Base-by-base conservation (phyloP, 805 yeast genomes). In the Lachancea dasiensis region DNA sequence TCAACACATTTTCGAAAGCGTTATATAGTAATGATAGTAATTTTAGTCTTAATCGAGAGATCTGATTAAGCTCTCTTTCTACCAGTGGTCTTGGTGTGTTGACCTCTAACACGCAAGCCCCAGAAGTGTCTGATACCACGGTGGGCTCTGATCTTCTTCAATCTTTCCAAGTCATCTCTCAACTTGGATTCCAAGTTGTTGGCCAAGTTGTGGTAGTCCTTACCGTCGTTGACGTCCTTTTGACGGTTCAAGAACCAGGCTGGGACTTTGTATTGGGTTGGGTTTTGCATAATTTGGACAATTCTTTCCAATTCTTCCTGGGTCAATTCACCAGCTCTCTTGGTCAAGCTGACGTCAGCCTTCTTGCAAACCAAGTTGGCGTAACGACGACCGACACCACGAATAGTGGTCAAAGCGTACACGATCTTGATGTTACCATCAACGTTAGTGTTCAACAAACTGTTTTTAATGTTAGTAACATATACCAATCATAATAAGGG, bases 331-430 rank as follows among this genome's bases (percentile, higher is more conserved):
- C 99, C 99, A 65, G 99, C 99, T 75, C 99, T 86, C 84, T 92
- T 92, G 74, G 73, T 66, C 74, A 94, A 81, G 72, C 86, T 95
- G 69, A 92, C 94, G 80, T 92, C 99, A 65, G 99, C 99, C 83
- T 90, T 94, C 86, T 94, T 94, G 81, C 97, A 92, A 69, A 92
- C 96, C 77, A 92, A 79, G 89, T 94, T 92, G 74, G 98, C 79
- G 85, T 90, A 94, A 79, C 99, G 92, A 77, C 97, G 94, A 79
- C 98, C 98, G 66, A 92, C 97, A 89, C 99, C 99, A 79, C 96
- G 86, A 72, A 92, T 94, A 76, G 89, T 84, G 81, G 98, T 89
- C 77, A 92, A 79, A 72, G 99, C 99, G 86, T 89, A 94, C 92
- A 92, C 94, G 74, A 92, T 81, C 83, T 92, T 92, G 81, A 90